Base-by-base conservation (phyloP, 306 rosid species). In the Fragaria vesca region DNA sequence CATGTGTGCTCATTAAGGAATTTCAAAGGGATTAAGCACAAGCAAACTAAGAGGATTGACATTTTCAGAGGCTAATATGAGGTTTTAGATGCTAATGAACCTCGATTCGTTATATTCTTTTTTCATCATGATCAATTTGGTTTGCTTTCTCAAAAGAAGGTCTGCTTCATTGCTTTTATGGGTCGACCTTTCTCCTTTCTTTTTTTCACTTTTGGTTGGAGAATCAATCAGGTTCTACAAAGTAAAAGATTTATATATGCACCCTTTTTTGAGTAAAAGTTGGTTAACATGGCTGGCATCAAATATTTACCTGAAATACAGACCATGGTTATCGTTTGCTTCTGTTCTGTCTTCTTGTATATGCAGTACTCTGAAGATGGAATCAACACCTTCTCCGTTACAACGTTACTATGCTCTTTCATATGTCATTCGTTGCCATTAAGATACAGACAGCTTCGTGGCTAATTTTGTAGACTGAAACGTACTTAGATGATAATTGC, bases 11-110 rank as follows among this genome's bases (percentile, higher is more conserved):
- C 42, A 65, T 42, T 51, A n/a, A n/a, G 11, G 73, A 43, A 69
- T 43, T 69, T 46, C 13, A 45, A 6, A 69, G 40, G 57, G 73
- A 11, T 24, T 69, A 13, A 12, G 55, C 52, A 3, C 34, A 72
- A 61, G 77, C 66, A 72, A 73, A 42, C 75, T 54, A 46, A 38
- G 40, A 68, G 48, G n/a, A 69, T 73, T 80, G 79, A 75, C 34
- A 61, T 16, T 68, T 18, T 15, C 3, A 60, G 26, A 26, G 6
- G 38, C 13, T 46, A 6, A 28, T 36, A 51, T 30, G 30, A 28
- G 36, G 66, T 58, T 11, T 11, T 58, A 62, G 40, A 18, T 66
- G 70, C 70, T 66, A 66, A 66, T 36, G 9, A 32, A 60, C 62
- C 76, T 55, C 32, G 42, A 28, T 63, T 24, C 24, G 38, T 43